phyloP scores from a whole-genome alignment of 805 yeast species.

The Wickerhamiella slavikovae region DNA sequence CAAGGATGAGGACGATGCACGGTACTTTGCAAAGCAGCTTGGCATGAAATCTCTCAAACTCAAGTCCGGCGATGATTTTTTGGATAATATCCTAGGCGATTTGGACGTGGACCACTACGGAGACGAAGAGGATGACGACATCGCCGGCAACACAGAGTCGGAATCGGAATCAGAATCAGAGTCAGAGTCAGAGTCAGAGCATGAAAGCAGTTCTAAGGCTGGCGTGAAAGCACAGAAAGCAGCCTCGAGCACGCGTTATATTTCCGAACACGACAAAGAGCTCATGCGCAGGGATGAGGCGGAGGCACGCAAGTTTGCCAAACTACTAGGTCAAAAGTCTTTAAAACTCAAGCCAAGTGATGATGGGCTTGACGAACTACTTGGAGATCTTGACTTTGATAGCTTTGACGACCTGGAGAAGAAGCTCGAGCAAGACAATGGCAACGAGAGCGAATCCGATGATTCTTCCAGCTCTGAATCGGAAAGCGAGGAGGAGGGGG shows the following conservation, averaged over 20 bases:
- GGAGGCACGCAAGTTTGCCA: constrained; percentile 68
- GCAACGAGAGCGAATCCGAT: constrained; percentile 5
- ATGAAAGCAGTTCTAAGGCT: too few relatives aligned
- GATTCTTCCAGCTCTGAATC: constrained; percentile 10
- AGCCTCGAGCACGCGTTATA: not conserved
- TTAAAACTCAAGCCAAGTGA: constrained; percentile 36
- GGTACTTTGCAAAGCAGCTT: constrained; percentile 62
- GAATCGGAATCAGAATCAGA: constrained; percentile 9
- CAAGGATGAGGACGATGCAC: constrained; percentile 48
- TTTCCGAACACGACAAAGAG: not conserved
- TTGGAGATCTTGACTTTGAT: constrained; percentile 53
- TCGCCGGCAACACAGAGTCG: constrained; percentile 1
- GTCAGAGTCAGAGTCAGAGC: too few relatives aligned
- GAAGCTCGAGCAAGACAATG: constrained; percentile 4
- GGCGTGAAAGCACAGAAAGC: constrained; percentile 1
- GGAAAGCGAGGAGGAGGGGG: constrained; percentile 4
- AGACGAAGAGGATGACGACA: constrained; percentile 6
- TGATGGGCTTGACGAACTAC: constrained; percentile 62
- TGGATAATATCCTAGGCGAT: constrained; percentile 68
- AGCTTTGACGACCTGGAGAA: constrained; percentile 6
- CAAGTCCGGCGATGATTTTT: constrained; percentile 45
- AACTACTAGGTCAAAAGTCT: constrained; percentile 48
- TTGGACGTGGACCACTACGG: constrained; percentile 27
- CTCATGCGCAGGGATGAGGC: constrained; percentile 36
- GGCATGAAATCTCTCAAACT: constrained; percentile 40